These are phyloP conservation scores for Phragmites australis DNA, from an alignment of 176 grass and related monocot species.

Conservation along the genomic window DNA sequence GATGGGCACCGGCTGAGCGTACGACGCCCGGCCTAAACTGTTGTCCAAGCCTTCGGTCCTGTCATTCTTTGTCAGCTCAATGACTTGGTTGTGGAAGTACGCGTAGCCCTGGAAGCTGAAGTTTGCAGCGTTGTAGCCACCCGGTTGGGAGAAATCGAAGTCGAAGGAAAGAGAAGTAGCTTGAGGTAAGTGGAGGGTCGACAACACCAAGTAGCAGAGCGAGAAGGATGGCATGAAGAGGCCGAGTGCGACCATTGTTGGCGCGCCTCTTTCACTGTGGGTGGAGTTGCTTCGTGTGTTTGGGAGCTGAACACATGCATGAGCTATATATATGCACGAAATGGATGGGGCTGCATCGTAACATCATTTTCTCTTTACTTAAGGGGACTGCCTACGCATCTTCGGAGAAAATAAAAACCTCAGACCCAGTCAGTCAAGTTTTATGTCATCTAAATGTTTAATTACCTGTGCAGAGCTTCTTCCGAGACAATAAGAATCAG, in stretches of 20 bases:
- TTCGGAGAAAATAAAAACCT: no score
- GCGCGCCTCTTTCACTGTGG: no score
- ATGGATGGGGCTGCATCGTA: no score
- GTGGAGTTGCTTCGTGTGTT: no score
- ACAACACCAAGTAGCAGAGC: background rate
- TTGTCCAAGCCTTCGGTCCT: rapidly evolving
- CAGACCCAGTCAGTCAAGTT: no score
- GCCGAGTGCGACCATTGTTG: background rate
- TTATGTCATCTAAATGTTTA: no score
- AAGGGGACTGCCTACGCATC: no score
- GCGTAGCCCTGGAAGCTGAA: background rate
- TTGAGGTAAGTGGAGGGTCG: background rate
- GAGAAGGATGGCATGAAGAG: background rate
- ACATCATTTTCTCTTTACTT: no score
- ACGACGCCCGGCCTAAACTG: slow-evolving; percentile 29
- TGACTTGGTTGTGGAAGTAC: background rate
- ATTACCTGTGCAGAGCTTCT: no score
- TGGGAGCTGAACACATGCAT: no score
- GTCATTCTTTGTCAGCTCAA: background rate
- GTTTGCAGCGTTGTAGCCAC: background rate
- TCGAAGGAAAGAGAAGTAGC: background rate
- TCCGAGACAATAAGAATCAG: no score
- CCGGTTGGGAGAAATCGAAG: background rate
- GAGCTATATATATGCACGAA: no score
- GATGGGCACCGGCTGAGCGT: slow-evolving; percentile 16